Evolutionary conservation across 1,284 basidiomycete genomes (phyloP).

Genomic region (Serendipita sp.): DNA sequence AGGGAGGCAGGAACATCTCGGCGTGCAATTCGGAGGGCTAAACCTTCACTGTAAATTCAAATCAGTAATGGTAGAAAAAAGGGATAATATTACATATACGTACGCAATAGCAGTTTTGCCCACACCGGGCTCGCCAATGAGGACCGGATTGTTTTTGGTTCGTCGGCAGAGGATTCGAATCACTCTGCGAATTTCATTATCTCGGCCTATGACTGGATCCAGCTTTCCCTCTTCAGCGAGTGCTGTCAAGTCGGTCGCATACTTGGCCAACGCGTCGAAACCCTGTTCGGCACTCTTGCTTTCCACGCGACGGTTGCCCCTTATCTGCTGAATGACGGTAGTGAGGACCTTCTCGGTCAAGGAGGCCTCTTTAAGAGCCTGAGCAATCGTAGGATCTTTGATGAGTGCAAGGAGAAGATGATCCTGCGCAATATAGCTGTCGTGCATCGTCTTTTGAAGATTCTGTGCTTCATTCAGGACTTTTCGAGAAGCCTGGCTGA

Average conservation of each 20-base stretch:
- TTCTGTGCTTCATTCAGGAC: conserved; percentile 69
- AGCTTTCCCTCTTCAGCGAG: conserved; percentile 84
- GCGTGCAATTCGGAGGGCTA: conserved; percentile 92
- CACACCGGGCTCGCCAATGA: conserved; percentile 88
- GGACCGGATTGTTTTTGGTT: conserved; percentile 85
- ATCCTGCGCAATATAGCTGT: conserved; percentile 88
- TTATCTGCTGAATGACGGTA: conserved; percentile 64
- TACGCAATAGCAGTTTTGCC: conserved; percentile 81
- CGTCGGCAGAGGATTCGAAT: conserved; percentile 67
- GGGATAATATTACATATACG: neutral
- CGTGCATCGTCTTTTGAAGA: conserved; percentile 79
- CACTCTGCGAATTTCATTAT: conserved; percentile 34
- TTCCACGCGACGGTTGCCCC: conserved; percentile 73
- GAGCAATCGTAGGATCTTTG: conserved; percentile 38
- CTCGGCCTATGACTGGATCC: conserved; percentile 72
- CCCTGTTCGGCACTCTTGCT: conserved; percentile 71
- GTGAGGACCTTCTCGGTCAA: conserved; percentile 62
- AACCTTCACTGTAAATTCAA: conserved; percentile 50
- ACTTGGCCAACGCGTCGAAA: conserved; percentile 75
- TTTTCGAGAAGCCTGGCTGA: conserved; percentile 48
- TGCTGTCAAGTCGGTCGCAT: conserved; percentile 74
- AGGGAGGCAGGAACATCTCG: conserved; percentile 87
- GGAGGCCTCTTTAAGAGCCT: conserved; percentile 59
- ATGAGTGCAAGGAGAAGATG: conserved; percentile 63
- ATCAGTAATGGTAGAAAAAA: neutral